These are phyloP conservation scores for Mesembryanthemum crystallinum DNA, from an alignment of 148 eudicot genomes.

Conservation along the genomic window DNA sequence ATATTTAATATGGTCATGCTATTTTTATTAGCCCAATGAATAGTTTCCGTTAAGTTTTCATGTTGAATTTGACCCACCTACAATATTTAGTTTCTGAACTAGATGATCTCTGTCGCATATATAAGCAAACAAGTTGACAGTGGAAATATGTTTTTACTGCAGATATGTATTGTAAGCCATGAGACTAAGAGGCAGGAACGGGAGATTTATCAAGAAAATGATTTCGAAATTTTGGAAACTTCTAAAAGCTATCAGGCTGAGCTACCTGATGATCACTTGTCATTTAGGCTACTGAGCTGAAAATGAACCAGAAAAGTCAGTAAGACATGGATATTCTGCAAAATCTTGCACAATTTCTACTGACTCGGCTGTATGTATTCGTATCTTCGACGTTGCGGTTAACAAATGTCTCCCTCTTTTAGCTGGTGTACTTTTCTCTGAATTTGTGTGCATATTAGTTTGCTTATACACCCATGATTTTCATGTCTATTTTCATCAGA, in stretches of 20 bases:
- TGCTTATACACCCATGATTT: background rate
- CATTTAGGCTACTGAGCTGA: background rate
- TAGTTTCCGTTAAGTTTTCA: no score
- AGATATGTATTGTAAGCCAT: background rate
- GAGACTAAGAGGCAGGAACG: background rate
- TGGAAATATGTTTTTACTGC: background rate
- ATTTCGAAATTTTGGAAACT: background rate
- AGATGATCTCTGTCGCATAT: background rate
- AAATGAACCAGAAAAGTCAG: background rate
- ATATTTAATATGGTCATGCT: no score
- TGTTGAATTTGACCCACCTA: no score
- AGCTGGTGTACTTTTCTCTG: background rate
- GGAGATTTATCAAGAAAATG: background rate
- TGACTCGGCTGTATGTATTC: conserved; percentile 14
- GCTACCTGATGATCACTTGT: background rate
- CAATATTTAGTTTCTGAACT: no score
- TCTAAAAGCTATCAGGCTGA: background rate
- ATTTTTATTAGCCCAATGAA: no score
- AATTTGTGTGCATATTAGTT: background rate
- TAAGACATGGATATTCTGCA: background rate
- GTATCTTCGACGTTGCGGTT: conserved; percentile 12
- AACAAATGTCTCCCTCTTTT: background rate
- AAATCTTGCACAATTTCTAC: background rate
- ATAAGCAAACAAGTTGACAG: background rate
- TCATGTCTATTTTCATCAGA: background rate